Percentiles rank a stretch among this genome's conserved stretches.
These are phyloP conservation scores for Aspergillus ellipticus DNA, from an alignment of 495 filamentous ascomycete species.

Conservation along the genomic window DNA sequence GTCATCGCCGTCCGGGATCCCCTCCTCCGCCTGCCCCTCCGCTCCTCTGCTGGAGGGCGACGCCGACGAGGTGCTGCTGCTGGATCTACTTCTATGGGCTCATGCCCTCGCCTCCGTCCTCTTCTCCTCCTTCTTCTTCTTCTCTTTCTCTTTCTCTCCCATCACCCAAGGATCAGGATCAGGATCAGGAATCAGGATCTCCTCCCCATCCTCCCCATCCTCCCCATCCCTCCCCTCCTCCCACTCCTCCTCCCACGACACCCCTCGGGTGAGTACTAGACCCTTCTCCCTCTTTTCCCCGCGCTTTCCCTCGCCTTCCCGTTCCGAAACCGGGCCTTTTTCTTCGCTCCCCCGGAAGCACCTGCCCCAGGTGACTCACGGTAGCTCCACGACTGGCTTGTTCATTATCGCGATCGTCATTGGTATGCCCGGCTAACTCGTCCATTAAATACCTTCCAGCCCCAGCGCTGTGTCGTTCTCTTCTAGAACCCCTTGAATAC, in stretches of 20 bases:
- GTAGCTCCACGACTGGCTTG: background rate
- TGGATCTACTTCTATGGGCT: background rate
- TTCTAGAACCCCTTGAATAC: constrained; percentile 9
- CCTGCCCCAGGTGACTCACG: constrained; percentile 18
- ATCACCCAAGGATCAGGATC: too few relatives aligned
- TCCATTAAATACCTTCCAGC: constrained; percentile 4
- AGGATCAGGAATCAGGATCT: too few relatives aligned
- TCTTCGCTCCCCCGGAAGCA: constrained; percentile 21
- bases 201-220: background rate
- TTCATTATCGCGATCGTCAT: background rate
- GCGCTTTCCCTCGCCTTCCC: constrained; percentile 17
- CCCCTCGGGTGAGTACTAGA: constrained; percentile 1
- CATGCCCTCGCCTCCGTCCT: background rate
- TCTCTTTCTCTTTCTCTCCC: constrained; percentile 1
- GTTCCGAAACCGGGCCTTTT: constrained; percentile 27
- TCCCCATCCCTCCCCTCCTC: background rate
- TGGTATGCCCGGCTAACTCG: background rate
- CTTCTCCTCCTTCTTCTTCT: constrained; percentile 4
- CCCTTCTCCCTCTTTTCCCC: constrained; percentile 10
- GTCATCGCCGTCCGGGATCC: background rate
- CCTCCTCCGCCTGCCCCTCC: constrained; percentile 2
- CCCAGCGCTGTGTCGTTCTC: constrained; percentile 15
- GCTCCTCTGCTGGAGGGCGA: background rate
- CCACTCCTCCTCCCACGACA: too few relatives aligned
- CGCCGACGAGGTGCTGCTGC: background rate